Percentiles rank a stretch among this genome's conserved stretches.
Conservation (phyloP, 2,329 filamentous ascomycete species). For the Penicillium sp. region DNA sequence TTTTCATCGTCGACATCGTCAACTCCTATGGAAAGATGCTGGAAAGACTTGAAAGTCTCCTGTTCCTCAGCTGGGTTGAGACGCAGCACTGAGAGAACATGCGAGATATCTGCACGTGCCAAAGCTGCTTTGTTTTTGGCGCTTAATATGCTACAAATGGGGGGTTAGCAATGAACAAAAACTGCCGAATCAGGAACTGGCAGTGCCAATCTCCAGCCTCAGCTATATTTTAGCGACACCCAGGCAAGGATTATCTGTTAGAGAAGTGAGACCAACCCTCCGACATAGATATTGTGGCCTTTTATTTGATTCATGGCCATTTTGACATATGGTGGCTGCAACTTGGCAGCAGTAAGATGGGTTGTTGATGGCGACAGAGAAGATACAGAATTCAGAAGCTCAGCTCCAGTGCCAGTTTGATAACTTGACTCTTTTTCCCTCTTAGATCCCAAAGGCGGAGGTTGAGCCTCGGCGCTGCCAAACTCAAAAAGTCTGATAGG, state of each 20-base stretch:
- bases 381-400: neutral
- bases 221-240: neutral
- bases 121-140: slow-evolving; percentile 71
- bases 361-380: neutral
- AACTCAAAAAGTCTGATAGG: slow-evolving; percentile 16
- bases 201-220: neutral
- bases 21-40: slow-evolving; percentile 77
- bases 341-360: neutral
- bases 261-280: slow-evolving; percentile 59
- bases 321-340: slow-evolving; percentile 1
- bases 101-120: slow-evolving; percentile 73
- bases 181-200: neutral
- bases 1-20: slow-evolving; percentile 92
- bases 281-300: slow-evolving; percentile 72
- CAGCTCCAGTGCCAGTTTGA: neutral
- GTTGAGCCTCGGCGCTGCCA: slow-evolving; percentile 18
- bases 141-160: slow-evolving; percentile 67
- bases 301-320: slow-evolving; percentile 63
- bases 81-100: slow-evolving; percentile 80
- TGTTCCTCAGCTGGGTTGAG: slow-evolving; percentile 57
- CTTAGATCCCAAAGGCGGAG: slow-evolving; percentile 17
- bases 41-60: slow-evolving; percentile 60
- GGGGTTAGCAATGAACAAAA: slow-evolving; percentile 8
- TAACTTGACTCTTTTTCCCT: slow-evolving; percentile 4
- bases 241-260: neutral